phyloP scores from a whole-genome alignment of 108 stramenopile genomes.

The Aurantiochytrium sp. region DNA sequence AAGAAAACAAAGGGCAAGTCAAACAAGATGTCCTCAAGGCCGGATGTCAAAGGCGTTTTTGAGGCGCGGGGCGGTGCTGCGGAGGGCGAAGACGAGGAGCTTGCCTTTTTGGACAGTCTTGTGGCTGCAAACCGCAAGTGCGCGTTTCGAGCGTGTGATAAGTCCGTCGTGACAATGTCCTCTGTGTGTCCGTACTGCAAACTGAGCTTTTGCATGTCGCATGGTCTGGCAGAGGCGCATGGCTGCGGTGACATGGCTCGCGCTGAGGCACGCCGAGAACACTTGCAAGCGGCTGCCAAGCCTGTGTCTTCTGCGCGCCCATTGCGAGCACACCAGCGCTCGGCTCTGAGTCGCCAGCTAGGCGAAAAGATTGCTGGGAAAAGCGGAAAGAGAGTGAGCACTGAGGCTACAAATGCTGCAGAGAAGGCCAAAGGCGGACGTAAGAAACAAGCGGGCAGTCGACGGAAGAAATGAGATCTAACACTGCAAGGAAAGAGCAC shows the following conservation, averaged over 20 bases:
- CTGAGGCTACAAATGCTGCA: not conserved
- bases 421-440: not conserved
- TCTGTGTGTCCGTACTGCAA: not conserved
- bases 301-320: not conserved
- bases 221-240: not conserved
- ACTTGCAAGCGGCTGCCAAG: not conserved
- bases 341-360: not conserved
- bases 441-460: not conserved
- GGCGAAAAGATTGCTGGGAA: not conserved
- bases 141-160: not conserved
- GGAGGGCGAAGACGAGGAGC: not conserved
- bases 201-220: not conserved
- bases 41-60: not conserved
- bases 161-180: not conserved
- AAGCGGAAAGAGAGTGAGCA: not conserved
- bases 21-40: not conserved
- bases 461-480: not conserved
- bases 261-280: not conserved
- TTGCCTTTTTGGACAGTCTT: not conserved
- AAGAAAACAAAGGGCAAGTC: not conserved
- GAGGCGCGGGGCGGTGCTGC: not conserved
- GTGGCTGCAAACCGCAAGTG: not conserved
- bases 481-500: too few relatives aligned
- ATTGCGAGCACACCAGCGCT: not conserved
- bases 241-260: not conserved